phyloP scores from a whole-genome alignment of 345 rosid species.

The Geranium rotundifolium region DNA sequence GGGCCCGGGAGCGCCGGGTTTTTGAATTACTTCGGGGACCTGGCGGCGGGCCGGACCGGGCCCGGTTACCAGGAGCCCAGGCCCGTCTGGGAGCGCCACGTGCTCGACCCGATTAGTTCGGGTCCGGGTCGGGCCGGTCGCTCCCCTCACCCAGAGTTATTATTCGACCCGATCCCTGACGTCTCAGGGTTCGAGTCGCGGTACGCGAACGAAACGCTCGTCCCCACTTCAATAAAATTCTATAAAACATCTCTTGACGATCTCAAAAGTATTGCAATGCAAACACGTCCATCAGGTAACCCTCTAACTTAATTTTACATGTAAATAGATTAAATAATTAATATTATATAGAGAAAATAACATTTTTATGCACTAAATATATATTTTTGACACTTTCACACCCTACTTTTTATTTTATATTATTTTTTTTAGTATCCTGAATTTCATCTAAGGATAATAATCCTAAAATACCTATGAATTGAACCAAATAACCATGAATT shows the following conservation, averaged over 20 bases:
- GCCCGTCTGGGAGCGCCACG: constrained; percentile 72
- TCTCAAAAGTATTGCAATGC: constrained; percentile 34
- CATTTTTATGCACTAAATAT: too few species aligned
- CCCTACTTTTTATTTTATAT: too few species aligned
- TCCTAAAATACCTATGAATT: too few species aligned
- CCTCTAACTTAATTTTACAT: too few species aligned
- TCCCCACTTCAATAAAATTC: constrained; percentile 50
- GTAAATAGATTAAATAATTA: too few species aligned
- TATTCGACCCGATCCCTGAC: constrained; percentile 49
- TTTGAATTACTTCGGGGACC: constrained; percentile 48
- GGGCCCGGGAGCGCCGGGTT: constrained; percentile 71
- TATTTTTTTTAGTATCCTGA: too few species aligned
- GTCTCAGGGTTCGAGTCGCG: constrained; percentile 47
- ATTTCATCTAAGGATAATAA: too few species aligned
- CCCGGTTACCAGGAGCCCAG: constrained; percentile 7
- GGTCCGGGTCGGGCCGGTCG: background rate
- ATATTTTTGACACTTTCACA: too few species aligned
- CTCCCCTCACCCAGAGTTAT: constrained; percentile 27
- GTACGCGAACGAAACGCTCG: constrained; percentile 40
- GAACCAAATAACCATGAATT: too few species aligned
- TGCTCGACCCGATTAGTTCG: constrained; percentile 24
- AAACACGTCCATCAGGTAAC: constrained; percentile 19
- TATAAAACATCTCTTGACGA: constrained; percentile 31
- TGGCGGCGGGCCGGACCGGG: constrained; percentile 1
- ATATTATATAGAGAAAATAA: too few species aligned